These are phyloP conservation scores for Pythium rhizo-oryzae DNA, from an alignment of 352 stramenopile genomes.

Conservation along the genomic window DNA sequence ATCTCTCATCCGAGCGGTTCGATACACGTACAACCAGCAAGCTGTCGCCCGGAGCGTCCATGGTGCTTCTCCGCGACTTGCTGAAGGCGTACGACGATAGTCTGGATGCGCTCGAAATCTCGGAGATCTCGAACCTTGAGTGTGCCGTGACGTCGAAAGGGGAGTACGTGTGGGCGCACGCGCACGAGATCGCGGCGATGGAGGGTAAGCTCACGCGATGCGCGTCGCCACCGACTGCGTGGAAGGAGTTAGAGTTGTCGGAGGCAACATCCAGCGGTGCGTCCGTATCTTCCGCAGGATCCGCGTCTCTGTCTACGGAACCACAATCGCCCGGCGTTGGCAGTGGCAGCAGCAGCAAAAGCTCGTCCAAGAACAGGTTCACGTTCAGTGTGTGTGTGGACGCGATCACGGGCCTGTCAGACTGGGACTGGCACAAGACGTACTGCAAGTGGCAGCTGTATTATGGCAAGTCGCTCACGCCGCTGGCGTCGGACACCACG, in stretches of 20 bases:
- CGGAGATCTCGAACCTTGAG: slow-evolving; percentile 16
- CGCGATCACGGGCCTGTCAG: not conserved
- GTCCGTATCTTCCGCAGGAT: no score
- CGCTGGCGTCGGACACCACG: not conserved
- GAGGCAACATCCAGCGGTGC: not conserved
- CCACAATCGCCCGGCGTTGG: no score
- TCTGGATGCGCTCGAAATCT: slow-evolving; percentile 15
- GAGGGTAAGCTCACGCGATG: slow-evolving; percentile 12
- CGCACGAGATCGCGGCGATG: slow-evolving; percentile 7
- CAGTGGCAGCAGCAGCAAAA: not conserved
- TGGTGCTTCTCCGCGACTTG: slow-evolving; percentile 7
- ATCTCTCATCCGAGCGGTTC: not conserved
- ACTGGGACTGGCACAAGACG: slow-evolving; percentile 27
- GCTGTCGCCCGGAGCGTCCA: not conserved
- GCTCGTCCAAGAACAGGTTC: not conserved
- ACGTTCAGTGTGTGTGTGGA: slow-evolving; percentile 1
- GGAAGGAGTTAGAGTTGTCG: not conserved
- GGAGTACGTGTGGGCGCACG: slow-evolving; percentile 18
- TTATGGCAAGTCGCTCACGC: not conserved
- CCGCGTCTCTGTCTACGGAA: no score
- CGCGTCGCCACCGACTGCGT: slow-evolving; percentile 1
- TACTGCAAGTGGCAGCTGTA: slow-evolving; percentile 27
- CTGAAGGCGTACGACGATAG: slow-evolving; percentile 13
- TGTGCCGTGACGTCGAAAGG: slow-evolving; percentile 11
- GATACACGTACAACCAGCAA: not conserved